A percentile compares a stretch with the other conserved stretches of the same genome.
Evolutionary conservation across 306 rosid genomes (phyloP).

Genomic region (Quercus engelmannii): DNA sequence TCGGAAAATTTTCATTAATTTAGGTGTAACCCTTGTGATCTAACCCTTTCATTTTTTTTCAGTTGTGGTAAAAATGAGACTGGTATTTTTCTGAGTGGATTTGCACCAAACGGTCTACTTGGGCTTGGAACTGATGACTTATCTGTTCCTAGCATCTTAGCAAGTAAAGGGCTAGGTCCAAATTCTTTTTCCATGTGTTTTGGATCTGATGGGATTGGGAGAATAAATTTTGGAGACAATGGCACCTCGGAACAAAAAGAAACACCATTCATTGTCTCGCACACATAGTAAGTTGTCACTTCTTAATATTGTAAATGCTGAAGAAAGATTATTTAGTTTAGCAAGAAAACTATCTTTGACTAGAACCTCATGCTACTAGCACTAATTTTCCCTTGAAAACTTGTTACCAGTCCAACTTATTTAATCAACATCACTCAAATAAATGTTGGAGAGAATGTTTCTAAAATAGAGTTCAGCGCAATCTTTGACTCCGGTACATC

Average conservation of each 20-base stretch:
- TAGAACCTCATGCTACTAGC: conserved; percentile 8
- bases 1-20: neutral
- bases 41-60: conserved; percentile 27
- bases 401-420: conserved; percentile 60
- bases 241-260: conserved; percentile 55
- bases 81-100: conserved; percentile 57
- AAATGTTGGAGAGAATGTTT: conserved; percentile 35
- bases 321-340: neutral
- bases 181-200: conserved; percentile 95
- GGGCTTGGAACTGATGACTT: conserved; percentile 63
- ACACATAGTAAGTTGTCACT: conserved; percentile 45
- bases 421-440: conserved; percentile 66
- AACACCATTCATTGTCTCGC: conserved; percentile 68
- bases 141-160: conserved; percentile 82
- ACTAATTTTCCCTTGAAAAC: conserved; percentile 10
- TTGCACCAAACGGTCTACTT: conserved; percentile 76
- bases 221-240: conserved; percentile 82
- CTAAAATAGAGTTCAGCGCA: conserved; percentile 50
- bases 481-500: conserved; percentile 90
- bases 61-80: conserved; percentile 82
- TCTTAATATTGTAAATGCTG: neutral
- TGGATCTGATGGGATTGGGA: conserved; percentile 60
- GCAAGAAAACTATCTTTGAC: conserved; percentile 1
- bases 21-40: neutral
- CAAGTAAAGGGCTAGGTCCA: conserved; percentile 49